Conservation (phyloP, 306 rosid genomes). For the Lithocarpus polystachyus region DNA sequence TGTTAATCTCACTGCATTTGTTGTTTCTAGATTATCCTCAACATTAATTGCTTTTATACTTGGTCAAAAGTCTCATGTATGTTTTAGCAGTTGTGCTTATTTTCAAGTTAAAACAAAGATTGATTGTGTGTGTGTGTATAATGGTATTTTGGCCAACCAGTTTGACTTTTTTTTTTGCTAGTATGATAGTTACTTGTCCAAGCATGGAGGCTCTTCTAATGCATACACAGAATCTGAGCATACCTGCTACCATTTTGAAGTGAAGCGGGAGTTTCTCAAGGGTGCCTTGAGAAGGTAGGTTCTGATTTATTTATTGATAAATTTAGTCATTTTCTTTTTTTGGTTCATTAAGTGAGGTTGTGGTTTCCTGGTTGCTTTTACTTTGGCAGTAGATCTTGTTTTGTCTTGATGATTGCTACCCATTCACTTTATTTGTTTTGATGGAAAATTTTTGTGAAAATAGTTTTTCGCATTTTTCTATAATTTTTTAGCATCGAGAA, state of each 20-base stretch:
- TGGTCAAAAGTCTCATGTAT: not conserved
- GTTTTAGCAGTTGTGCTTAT: conserved; percentile 2
- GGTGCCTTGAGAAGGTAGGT: conserved; percentile 87
- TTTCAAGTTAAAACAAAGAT: conserved; percentile 8
- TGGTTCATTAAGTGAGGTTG: conserved; percentile 11
- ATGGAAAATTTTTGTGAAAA: too few species aligned
- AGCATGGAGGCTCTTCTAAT: conserved; percentile 96
- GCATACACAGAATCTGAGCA: conserved; percentile 90
- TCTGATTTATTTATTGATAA: conserved; percentile 13
- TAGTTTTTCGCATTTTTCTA: too few species aligned
- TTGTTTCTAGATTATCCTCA: not conserved
- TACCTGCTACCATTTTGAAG: conserved; percentile 99
- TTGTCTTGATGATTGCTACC: conserved; percentile 3
- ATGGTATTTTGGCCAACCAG: conserved; percentile 23
- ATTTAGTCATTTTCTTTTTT: conserved; percentile 20
- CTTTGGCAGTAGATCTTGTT: conserved; percentile 5
- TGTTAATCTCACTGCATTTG: conserved; percentile 1
- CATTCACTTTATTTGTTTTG: too few species aligned
- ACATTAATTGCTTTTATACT: not conserved
- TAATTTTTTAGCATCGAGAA: too few species aligned
- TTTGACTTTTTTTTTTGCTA: conserved; percentile 53
- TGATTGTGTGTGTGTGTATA: conserved; percentile 10
- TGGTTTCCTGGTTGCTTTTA: conserved; percentile 22
- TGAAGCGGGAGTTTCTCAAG: conserved; percentile 76
- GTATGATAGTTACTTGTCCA: conserved; percentile 98